Conservation (phyloP, 1,284 basidiomycete species). For the Apiotrichum porosum region DNA sequence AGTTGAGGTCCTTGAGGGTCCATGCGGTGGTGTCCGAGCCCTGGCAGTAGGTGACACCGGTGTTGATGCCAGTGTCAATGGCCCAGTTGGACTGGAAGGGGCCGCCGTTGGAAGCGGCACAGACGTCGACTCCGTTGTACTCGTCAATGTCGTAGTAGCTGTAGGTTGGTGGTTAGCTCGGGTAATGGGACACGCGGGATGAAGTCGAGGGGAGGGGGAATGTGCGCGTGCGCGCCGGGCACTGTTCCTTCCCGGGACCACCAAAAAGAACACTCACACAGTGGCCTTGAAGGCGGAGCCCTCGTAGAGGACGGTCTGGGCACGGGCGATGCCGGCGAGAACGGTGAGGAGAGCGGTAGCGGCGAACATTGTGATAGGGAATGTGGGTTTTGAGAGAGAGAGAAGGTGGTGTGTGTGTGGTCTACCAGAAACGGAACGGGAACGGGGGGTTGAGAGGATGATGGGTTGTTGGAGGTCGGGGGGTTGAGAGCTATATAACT, state of each 20-base stretch:
- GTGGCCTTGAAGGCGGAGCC: slow-evolving; percentile 7
- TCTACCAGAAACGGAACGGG: too few relatives aligned
- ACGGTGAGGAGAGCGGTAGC: slow-evolving; percentile 1
- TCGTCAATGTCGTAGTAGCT: slow-evolving; percentile 20
- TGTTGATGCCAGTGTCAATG: slow-evolving; percentile 12
- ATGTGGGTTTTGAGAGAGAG: not conserved
- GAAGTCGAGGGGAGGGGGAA: too few relatives aligned
- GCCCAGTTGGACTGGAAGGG: slow-evolving; percentile 19
- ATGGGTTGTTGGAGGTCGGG: too few relatives aligned
- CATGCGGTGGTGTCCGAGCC: slow-evolving; percentile 2
- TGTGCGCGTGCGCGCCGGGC: too few relatives aligned
- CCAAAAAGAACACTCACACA: slow-evolving; percentile 12
- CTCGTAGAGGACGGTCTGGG: slow-evolving; percentile 13
- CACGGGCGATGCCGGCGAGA: slow-evolving; percentile 8
- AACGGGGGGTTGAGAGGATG: too few relatives aligned
- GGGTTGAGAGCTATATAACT: too few relatives aligned
- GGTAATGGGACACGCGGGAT: too few relatives aligned
- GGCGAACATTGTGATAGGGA: slow-evolving; percentile 6
- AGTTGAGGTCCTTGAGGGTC: slow-evolving; percentile 7
- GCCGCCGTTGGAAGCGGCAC: slow-evolving; percentile 12
- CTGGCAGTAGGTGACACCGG: slow-evolving; percentile 14
- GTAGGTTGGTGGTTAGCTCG: too few relatives aligned
- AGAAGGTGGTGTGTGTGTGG: not conserved
- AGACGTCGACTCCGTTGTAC: slow-evolving; percentile 7
- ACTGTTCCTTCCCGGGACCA: too few relatives aligned